Percentiles rank a stretch among this genome's conserved stretches.
phyloP scores from a whole-genome alignment of 345 rosid genomes.

The Eucalyptus polybractea region DNA sequence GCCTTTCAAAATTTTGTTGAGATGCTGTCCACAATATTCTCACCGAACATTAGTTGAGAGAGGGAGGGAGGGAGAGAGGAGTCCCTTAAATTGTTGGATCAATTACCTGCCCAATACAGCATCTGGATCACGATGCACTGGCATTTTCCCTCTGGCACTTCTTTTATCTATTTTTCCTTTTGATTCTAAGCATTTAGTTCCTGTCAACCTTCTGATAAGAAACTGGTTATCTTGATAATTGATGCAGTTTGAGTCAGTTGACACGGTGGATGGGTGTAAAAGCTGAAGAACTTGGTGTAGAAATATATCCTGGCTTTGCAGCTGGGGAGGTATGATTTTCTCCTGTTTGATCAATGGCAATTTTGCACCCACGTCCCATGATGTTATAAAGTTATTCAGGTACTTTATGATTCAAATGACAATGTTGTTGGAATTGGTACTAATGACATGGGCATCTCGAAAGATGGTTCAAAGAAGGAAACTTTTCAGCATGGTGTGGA shows the following conservation, averaged over 20 bases:
- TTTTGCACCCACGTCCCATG: background rate
- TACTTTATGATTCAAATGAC: conserved; percentile 50
- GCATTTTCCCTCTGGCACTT: background rate
- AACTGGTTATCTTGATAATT: background rate
- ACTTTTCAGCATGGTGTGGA: conserved; percentile 79
- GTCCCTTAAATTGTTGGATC: background rate
- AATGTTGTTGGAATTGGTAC: conserved; percentile 78
- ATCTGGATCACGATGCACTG: background rate
- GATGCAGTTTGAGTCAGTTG: conserved; percentile 72
- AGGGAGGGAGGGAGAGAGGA: background rate
- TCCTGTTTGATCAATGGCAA: background rate
- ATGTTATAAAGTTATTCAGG: conserved; percentile 25
- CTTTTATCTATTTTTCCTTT: background rate
- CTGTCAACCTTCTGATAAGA: background rate
- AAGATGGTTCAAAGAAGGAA: conserved; percentile 83
- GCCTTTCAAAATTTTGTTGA: background rate
- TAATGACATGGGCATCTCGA: conserved; percentile 94
- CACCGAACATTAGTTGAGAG: background rate
- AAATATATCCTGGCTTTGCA: conserved; percentile 95
- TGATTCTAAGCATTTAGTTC: background rate
- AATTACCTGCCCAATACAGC: background rate
- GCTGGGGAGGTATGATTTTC: conserved; percentile 66
- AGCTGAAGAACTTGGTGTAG: conserved; percentile 94
- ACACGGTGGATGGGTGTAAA: conserved; percentile 83
- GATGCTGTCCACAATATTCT: background rate